Evolutionary conservation across 768 basidiomycete genomes (phyloP).

Genomic region (Cubamyces lactineus): DNA sequence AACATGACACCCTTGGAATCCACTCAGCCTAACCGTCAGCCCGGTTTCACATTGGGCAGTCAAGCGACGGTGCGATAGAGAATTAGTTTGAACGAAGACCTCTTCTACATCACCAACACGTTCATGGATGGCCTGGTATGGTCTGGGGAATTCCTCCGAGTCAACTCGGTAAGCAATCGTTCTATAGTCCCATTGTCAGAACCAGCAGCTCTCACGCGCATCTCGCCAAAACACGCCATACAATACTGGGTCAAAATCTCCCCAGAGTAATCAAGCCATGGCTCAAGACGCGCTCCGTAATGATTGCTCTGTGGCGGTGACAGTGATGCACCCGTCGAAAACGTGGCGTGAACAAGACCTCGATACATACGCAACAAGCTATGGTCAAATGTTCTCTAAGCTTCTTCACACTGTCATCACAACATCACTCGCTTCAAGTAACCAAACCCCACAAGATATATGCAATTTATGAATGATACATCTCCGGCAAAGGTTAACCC

Average conservation of each 20-base stretch:
- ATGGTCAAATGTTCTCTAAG: slow-evolving; percentile 22
- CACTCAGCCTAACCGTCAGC: slow-evolving; percentile 51
- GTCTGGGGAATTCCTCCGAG: slow-evolving; percentile 65
- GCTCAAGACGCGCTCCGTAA: slow-evolving; percentile 50
- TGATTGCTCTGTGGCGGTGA: slow-evolving; percentile 17
- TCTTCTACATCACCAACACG: slow-evolving; percentile 61
- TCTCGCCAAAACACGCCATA: slow-evolving; percentile 33
- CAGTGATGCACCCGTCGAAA: slow-evolving; percentile 34
- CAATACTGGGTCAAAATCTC: slow-evolving; percentile 66
- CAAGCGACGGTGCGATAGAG: slow-evolving; percentile 46
- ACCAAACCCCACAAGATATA: no score
- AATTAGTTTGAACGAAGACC: slow-evolving; percentile 75
- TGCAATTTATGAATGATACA: no score
- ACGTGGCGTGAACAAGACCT: slow-evolving; percentile 36
- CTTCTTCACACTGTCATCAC: not conserved
- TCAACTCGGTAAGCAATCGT: slow-evolving; percentile 61
- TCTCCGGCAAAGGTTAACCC: no score
- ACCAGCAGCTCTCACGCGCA: not conserved
- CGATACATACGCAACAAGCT: slow-evolving; percentile 29
- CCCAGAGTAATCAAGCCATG: slow-evolving; percentile 63
- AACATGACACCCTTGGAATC: not conserved
- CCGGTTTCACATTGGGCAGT: slow-evolving; percentile 54
- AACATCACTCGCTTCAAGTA: no score
- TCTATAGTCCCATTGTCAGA: slow-evolving; percentile 27
- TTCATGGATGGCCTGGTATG: slow-evolving; percentile 68